These are phyloP conservation scores for Magnolia changhungtana DNA, from an alignment of 164 flowering plant species.

Conservation along the genomic window DNA sequence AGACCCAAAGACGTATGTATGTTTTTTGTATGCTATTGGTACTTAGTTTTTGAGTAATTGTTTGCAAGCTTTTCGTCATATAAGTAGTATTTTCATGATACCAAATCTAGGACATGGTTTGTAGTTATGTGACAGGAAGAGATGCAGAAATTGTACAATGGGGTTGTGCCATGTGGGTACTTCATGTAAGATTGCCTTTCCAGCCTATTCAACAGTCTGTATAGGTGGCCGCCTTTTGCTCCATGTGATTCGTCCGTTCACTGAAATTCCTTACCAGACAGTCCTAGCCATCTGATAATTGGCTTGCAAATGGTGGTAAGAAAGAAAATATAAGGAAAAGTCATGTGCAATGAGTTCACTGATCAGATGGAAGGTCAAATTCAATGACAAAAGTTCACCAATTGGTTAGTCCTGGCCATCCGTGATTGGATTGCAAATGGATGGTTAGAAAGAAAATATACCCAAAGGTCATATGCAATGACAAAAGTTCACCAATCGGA, in stretches of 20 bases:
- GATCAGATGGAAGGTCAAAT: no score
- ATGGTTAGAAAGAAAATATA: no score
- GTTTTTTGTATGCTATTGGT: not conserved
- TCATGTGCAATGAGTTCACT: no score
- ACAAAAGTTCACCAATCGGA: no score
- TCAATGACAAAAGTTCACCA: no score
- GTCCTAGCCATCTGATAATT: no score
- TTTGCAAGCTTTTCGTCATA: not conserved
- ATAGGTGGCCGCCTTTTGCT: not conserved
- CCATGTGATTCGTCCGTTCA: not conserved
- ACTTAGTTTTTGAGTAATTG: not conserved
- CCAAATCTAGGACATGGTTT: not conserved
- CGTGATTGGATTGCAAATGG: no score
- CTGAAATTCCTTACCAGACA: not conserved
- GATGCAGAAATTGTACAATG: not conserved
- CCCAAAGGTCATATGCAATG: no score
- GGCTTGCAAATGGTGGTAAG: no score
- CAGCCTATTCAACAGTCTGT: not conserved
- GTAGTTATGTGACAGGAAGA: not conserved
- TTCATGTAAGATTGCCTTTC: not conserved
- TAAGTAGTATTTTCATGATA: not conserved
- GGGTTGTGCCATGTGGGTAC: not conserved
- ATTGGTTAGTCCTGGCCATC: no score
- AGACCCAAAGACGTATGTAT: slow-evolving; percentile 66
- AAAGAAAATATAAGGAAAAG: no score